Evolutionary conservation across 306 rosid genomes (phyloP), one percentile per base, ranked within the genome.

Genomic region (Vigna mungo): DNA sequence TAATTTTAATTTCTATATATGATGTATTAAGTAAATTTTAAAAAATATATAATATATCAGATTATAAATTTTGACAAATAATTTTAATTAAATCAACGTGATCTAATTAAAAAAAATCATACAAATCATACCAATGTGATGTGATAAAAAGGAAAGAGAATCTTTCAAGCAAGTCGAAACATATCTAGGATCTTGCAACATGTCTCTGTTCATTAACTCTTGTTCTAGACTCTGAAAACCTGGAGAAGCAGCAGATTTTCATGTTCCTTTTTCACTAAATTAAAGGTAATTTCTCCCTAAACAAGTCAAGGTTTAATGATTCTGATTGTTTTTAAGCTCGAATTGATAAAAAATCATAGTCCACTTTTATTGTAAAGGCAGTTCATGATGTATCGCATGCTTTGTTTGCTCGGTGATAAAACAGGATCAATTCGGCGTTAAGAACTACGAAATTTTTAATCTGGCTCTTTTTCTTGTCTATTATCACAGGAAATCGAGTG

Each of bases 201-300:
- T 16, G 17, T 4, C 34, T 30, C 11, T 4, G 9, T 68, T 27
- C 13, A 1, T 5, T 25, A 12, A 34, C 36, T 68, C 53, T 59
- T 30, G 30, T 17, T 15, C 9, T 14, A 15, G 9, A 15, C 48
- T 11, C 23, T 12, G 10, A 36, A 37, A 30, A 9, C 9, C 51
- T 56, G 15, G 12, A n/a, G 12, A 2, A 41, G 63, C 23, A 5
- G 3, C 68, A 62, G 43, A 69, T 74, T 82, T 81, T 82, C 77
- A 34, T 65, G 77, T 70, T 43, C 30, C 56, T 55, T 66, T 18
- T 44, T 71, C 84, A 64, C 25, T 23, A 43, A 75, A 51, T 71
- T 85, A n/a, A 78, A 79, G 88, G 88, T 85, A 75, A 41, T 16
- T 1, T 66, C 72, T 47, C 12, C 14, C 4, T 17, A 14, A 62